Evolutionary conservation across 805 yeast species (phyloP).

Genomic region (Naumovozyma baii): DNA sequence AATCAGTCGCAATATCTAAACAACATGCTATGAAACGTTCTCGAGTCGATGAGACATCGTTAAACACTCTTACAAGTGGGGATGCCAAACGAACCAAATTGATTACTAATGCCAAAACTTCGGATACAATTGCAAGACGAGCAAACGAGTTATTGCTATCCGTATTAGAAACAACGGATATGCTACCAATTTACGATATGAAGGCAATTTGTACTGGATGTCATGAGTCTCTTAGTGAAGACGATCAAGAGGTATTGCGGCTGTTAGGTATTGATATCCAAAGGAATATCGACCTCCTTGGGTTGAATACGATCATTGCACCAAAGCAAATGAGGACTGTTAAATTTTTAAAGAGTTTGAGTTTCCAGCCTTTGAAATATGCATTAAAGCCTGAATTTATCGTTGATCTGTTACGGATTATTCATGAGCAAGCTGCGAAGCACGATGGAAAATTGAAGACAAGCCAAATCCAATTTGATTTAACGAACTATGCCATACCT

Average conservation of each 20-base stretch:
- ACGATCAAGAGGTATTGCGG: conserved; percentile 36
- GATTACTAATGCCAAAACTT: no score
- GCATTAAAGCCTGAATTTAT: conserved; percentile 50
- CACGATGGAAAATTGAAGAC: no score
- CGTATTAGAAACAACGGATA: neutral
- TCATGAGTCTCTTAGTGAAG: conserved; percentile 30
- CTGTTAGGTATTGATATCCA: conserved; percentile 49
- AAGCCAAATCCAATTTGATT: neutral
- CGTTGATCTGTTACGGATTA: conserved; percentile 35
- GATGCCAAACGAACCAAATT: no score
- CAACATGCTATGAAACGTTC: no score
- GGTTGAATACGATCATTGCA: conserved; percentile 41
- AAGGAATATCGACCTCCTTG: neutral
- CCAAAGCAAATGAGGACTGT: conserved; percentile 80
- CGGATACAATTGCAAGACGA: no score
- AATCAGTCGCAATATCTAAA: no score
- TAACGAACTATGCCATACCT: conserved; percentile 25
- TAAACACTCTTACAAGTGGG: no score
- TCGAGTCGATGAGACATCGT: no score
- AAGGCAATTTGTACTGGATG: conserved; percentile 59
- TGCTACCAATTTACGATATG: conserved; percentile 27
- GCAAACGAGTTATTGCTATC: no score
- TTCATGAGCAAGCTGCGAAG: conserved; percentile 10
- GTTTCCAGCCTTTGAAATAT: conserved; percentile 40
- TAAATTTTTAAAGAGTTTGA: conserved; percentile 66